Percentiles rank a stretch among this genome's conserved stretches.
phyloP scores from a whole-genome alignment of 257 asterid genomes.

The Paulownia fortunei region DNA sequence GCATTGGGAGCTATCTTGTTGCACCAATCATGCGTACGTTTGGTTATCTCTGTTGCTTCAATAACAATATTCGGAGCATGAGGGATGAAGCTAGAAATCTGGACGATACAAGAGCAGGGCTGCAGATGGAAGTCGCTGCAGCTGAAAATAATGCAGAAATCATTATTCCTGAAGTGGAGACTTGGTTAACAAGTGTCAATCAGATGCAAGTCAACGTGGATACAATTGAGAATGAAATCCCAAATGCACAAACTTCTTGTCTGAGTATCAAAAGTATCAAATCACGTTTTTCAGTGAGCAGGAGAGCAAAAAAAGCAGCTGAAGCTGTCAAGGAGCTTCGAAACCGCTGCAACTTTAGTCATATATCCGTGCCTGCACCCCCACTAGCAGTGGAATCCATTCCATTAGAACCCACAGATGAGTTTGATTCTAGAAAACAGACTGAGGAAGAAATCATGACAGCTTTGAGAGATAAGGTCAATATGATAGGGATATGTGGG shows the following conservation, averaged over 20 bases:
- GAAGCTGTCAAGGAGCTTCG: neutral
- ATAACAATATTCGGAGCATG: neutral
- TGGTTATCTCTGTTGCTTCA: neutral
- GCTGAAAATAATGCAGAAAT: neutral
- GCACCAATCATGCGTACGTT: neutral
- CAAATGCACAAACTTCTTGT: neutral
- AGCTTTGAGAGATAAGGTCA: neutral
- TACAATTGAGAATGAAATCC: neutral
- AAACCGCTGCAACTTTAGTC: neutral
- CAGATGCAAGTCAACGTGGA: neutral
- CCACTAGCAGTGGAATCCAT: neutral
- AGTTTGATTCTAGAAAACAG: slow-evolving; percentile 16
- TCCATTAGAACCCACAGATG: neutral
- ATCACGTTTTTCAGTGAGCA: neutral
- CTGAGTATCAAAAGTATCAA: neutral
- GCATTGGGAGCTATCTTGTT: neutral
- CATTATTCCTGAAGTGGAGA: neutral
- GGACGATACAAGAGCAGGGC: neutral
- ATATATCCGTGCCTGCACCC: neutral
- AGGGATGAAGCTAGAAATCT: neutral
- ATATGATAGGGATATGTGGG: neutral
- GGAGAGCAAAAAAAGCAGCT: neutral
- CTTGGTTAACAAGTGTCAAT: slow-evolving; percentile 13
- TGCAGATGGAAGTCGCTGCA: neutral
- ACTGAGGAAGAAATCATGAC: slow-evolving; percentile 11